phyloP scores from a whole-genome alignment of 441 rosid species.

The Populus hybrid region DNA sequence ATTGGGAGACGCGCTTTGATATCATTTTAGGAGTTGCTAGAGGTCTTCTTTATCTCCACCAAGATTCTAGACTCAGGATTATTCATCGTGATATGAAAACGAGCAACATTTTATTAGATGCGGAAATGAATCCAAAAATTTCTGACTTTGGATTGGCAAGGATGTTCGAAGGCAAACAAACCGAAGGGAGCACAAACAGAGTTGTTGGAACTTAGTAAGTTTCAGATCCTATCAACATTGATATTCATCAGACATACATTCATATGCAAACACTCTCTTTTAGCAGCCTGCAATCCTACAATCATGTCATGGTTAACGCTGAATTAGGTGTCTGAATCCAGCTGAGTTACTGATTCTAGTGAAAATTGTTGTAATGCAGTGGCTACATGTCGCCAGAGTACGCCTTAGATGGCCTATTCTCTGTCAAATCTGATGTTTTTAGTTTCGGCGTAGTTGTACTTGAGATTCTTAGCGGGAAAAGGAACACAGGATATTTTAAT shows the following conservation, averaged over 20 bases:
- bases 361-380: neutral
- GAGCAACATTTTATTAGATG: conserved; percentile 75
- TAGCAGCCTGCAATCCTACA: neutral
- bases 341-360: neutral
- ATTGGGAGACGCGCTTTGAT: conserved; percentile 46
- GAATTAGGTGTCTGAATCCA: neutral
- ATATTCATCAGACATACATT: neutral
- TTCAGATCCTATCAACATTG: neutral
- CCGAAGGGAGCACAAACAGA: conserved; percentile 45
- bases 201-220: conserved; percentile 26
- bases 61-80: conserved; percentile 62
- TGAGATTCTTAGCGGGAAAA: no score
- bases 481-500: neutral
- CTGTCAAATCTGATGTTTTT: no score
- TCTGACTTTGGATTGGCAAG: conserved; percentile 89
- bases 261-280: neutral
- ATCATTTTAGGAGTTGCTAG: conserved; percentile 56
- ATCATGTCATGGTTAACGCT: neutral
- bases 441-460: conserved; percentile 23
- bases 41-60: conserved; percentile 54
- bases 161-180: conserved; percentile 57
- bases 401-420: no score
- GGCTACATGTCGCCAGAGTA: no score
- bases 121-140: conserved; percentile 66
- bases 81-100: conserved; percentile 23